These are phyloP conservation scores for Phalaenopsis aphrodite DNA, from an alignment of 106 monocot genomes.

Conservation along the genomic window DNA sequence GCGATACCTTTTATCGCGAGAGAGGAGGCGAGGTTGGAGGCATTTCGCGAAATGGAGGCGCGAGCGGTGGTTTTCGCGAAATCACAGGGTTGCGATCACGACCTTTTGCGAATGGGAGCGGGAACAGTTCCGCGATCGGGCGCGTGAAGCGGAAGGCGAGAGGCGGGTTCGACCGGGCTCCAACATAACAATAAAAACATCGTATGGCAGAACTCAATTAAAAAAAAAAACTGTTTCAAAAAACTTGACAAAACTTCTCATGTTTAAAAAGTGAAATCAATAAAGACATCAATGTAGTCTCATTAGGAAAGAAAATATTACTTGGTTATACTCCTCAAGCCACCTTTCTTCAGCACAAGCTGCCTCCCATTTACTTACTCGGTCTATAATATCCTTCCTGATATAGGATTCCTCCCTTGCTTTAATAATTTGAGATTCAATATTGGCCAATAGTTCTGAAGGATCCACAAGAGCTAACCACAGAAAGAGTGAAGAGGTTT, in stretches of 20 bases:
- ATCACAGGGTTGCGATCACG: no score
- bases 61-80: no score
- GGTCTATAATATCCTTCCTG: conserved; percentile 70
- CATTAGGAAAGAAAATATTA: conserved; percentile 8
- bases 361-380: conserved; percentile 51
- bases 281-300: background rate
- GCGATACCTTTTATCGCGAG: no score
- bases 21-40: no score
- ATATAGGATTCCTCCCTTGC: conserved; percentile 41
- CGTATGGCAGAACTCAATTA: no score
- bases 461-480: conserved; percentile 79
- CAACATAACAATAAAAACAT: no score
- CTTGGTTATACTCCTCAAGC: conserved; percentile 79
- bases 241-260: background rate
- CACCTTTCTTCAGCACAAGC: conserved; percentile 83
- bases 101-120: no score
- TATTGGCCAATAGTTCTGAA: conserved; percentile 55
- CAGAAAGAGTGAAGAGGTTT: conserved; percentile 9
- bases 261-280: background rate
- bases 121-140: no score
- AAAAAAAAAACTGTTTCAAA: no score
- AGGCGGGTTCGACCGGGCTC: no score
- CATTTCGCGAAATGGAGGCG: no score
- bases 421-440: conserved; percentile 59
- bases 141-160: no score